phyloP scores from a whole-genome alignment of 176 grass and related monocot species.

The Juncus inflexus region DNA sequence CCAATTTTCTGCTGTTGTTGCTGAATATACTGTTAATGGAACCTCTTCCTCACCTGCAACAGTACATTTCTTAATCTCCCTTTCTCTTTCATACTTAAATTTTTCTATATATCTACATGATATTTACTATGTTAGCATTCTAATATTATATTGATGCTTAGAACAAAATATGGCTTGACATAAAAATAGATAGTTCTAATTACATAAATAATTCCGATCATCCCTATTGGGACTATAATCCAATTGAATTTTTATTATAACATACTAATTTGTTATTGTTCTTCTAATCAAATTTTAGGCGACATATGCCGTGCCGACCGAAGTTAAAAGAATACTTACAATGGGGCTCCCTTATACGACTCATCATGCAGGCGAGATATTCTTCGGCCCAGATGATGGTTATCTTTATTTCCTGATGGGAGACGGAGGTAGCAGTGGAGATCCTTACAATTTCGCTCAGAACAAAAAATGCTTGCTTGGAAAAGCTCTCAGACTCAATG shows the following conservation, averaged over 20 bases:
- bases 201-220: no score
- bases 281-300: slow-evolving; percentile 13
- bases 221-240: no score
- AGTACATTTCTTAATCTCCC: slow-evolving; percentile 16
- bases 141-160: no score
- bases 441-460: slow-evolving; percentile 48
- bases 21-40: slow-evolving; percentile 73
- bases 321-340: slow-evolving; percentile 44
- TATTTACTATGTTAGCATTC: no score
- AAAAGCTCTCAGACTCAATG: slow-evolving; percentile 36
- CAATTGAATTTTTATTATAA: no score
- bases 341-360: slow-evolving; percentile 43
- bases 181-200: no score
- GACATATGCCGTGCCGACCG: slow-evolving; percentile 19
- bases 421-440: slow-evolving; percentile 34
- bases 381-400: slow-evolving; percentile 42
- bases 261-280: not conserved
- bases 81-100: no score
- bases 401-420: slow-evolving; percentile 42
- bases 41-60: slow-evolving; percentile 46
- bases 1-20: slow-evolving; percentile 66
- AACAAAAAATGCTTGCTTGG: slow-evolving; percentile 42
- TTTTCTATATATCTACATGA: no score
- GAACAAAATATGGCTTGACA: no score
- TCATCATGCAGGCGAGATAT: slow-evolving; percentile 42